Conservation (phyloP, 176 grass and related monocot species). For the Oryza australiensis region DNA sequence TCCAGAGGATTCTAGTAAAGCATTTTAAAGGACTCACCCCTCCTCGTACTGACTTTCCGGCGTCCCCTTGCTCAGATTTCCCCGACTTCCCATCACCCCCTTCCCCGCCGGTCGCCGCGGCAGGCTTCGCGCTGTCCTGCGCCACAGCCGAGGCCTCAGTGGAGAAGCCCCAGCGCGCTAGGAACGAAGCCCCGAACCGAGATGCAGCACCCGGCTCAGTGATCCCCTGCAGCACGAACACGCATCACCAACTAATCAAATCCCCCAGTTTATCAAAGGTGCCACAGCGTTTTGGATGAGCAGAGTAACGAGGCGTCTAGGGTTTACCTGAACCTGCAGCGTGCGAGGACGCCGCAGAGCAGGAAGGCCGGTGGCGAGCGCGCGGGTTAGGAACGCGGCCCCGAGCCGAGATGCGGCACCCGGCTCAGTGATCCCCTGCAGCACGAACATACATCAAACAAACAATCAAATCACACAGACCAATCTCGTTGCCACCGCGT, state of each 20-base stretch:
- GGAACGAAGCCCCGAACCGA: constrained; percentile 13
- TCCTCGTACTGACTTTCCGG: constrained; percentile 50
- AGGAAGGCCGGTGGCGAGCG: neutral
- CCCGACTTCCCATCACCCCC: constrained; percentile 16
- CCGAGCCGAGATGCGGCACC: neutral
- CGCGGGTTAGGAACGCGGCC: neutral
- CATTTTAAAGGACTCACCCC: constrained; percentile 42
- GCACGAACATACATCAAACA: neutral
- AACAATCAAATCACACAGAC: neutral
- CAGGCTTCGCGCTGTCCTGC: constrained; percentile 18
- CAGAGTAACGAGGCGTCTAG: neutral
- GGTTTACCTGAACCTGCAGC: neutral
- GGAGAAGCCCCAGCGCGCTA: constrained; percentile 9
- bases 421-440: neutral
- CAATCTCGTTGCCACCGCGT: neutral
- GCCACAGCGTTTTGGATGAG: neutral
- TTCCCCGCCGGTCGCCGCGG: neutral
- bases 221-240: neutral
- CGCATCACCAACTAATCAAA: neutral
- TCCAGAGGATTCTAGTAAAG: neutral
- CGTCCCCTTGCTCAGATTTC: constrained; percentile 36
- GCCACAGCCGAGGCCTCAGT: neutral
- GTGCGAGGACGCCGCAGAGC: neutral
- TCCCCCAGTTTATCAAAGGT: neutral
- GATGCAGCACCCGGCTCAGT: neutral